A percentile compares a stretch with the other conserved stretches of the same genome.
Conservation (phyloP, 2,329 filamentous ascomycete genomes). For the Achaetomium macrosporum region DNA sequence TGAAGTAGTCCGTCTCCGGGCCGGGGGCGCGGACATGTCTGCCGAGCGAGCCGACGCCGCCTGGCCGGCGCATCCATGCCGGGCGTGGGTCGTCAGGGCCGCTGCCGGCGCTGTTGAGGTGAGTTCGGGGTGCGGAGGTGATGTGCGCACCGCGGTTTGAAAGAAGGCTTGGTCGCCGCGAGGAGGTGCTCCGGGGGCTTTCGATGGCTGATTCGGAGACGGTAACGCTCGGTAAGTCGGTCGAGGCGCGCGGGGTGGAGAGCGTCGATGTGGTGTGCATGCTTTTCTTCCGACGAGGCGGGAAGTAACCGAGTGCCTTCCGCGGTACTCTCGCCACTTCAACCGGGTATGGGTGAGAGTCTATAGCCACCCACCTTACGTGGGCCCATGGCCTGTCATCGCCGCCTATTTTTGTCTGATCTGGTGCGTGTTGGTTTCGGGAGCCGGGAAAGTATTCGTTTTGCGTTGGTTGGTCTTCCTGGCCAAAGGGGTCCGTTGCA, state of each 20-base stretch:
- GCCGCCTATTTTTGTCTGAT: slow-evolving; percentile 31
- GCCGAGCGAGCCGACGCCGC: slow-evolving; percentile 78
- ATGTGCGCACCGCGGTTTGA: slow-evolving; percentile 28
- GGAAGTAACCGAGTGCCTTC: slow-evolving; percentile 82
- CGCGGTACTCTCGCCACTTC: slow-evolving; percentile 83
- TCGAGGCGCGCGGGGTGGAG: slow-evolving; percentile 61
- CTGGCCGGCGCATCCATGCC: slow-evolving; percentile 71
- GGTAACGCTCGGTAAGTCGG: slow-evolving; percentile 49
- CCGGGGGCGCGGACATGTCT: slow-evolving; percentile 67
- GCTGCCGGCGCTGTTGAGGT: slow-evolving; percentile 33
- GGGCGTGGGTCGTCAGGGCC: slow-evolving; percentile 35
- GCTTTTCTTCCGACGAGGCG: slow-evolving; percentile 83
- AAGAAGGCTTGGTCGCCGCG: slow-evolving; percentile 40
- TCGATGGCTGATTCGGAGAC: slow-evolving; percentile 33
- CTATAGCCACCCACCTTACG: slow-evolving; percentile 81
- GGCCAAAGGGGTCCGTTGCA: slow-evolving; percentile 27
- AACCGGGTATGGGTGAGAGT: slow-evolving; percentile 61
- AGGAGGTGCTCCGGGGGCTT: slow-evolving; percentile 32
- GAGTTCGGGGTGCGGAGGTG: slow-evolving; percentile 31
- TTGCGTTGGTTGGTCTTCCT: slow-evolving; percentile 16
- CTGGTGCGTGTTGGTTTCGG: slow-evolving; percentile 28
- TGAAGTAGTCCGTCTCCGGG: slow-evolving; percentile 77
- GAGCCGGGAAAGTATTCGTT: slow-evolving; percentile 39
- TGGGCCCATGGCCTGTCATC: slow-evolving; percentile 71
- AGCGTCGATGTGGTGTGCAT: slow-evolving; percentile 57